Base-by-base conservation (phyloP, 768 basidiomycete genomes). In the Boletus subcaerulescens region DNA sequence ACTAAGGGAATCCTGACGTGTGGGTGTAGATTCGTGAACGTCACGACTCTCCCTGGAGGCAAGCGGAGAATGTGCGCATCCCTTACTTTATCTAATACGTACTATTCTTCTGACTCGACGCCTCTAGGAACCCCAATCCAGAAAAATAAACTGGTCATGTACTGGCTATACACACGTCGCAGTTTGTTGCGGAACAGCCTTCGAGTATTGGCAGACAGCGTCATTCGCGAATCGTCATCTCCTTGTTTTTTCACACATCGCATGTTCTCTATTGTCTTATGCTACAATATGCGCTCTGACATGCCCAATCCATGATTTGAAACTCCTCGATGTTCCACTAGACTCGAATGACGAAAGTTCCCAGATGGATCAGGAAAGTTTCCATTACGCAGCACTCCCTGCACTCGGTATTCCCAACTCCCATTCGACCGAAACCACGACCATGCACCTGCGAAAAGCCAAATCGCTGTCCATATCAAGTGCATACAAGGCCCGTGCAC, bases 21-120 rank as follows among this genome's bases (percentile, higher is more conserved):
- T 38, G 40, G 32, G 20, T 9, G 6, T 51, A 91, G 89, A 75
- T 93, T 93, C 81, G 93, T 95, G 61, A 96, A 96, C 74, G 93
- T 96, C 61, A 96, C 92, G 60, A 83, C 86, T 57, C 81, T 89
- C 56, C 89, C 89, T 47, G 90, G 91, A 59, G 95, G 93, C 75
- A 97, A 97, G 80, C 85, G 94, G 77, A 84, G 86, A 77, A 97
- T 97, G 95, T 98, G 76, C 82, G 95, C 91, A 17, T 31, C 63
- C 45, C 52, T 52, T 62, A 58, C 61, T 39, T 26, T 41, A 45
- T 54, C 85, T 89, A 87, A 71, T 72, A 62, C 69, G 66, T 66
- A 71, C 69, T 35, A 12, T 10, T 14, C 5, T 1, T 53, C 57
- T 66, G 50, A 66, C 29, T 9, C 14, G 43, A 49, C 8, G 5